A percentile compares a stretch with the other conserved stretches of the same genome.
phyloP scores from a whole-genome alignment of 257 asterid genomes.

The Petunia secreta region DNA sequence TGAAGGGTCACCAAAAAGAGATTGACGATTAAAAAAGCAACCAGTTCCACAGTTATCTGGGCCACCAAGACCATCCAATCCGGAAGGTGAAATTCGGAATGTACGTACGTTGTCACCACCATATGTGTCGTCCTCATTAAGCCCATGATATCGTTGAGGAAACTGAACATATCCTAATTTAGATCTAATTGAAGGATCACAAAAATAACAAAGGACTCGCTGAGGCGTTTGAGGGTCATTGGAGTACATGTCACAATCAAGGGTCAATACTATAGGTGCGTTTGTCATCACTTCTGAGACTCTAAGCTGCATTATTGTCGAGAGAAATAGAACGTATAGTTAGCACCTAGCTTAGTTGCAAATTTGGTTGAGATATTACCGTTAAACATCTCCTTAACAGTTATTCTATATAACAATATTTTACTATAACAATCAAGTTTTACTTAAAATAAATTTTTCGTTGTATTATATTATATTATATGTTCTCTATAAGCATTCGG shows the following conservation, averaged over 20 bases:
- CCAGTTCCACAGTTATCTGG: constrained; percentile 60
- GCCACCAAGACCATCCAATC: constrained; percentile 56
- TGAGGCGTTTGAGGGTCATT: constrained; percentile 40
- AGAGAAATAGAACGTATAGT: neutral
- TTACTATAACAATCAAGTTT: too few relatives aligned
- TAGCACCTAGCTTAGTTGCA: neutral
- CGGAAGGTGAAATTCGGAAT: constrained; percentile 26
- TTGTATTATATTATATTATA: too few relatives aligned
- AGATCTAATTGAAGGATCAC: constrained; percentile 30
- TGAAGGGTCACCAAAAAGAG: constrained; percentile 21
- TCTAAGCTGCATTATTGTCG: constrained; percentile 30
- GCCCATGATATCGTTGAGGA: constrained; percentile 37
- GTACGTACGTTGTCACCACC: constrained; percentile 28
- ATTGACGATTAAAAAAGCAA: constrained; percentile 38
- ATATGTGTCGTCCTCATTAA: constrained; percentile 36
- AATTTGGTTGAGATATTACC: too few relatives aligned
- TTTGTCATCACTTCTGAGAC: constrained; percentile 45
- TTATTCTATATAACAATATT: too few relatives aligned
- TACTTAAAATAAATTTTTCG: too few relatives aligned
- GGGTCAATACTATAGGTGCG: constrained; percentile 43
- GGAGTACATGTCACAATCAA: constrained; percentile 46
- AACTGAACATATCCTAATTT: constrained; percentile 41
- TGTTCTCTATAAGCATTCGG: too few relatives aligned
- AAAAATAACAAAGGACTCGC: constrained; percentile 42
- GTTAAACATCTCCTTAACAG: too few relatives aligned